Evolutionary conservation across 352 stramenopile species (phyloP).

Genomic region (Albugo laibachii): DNA sequence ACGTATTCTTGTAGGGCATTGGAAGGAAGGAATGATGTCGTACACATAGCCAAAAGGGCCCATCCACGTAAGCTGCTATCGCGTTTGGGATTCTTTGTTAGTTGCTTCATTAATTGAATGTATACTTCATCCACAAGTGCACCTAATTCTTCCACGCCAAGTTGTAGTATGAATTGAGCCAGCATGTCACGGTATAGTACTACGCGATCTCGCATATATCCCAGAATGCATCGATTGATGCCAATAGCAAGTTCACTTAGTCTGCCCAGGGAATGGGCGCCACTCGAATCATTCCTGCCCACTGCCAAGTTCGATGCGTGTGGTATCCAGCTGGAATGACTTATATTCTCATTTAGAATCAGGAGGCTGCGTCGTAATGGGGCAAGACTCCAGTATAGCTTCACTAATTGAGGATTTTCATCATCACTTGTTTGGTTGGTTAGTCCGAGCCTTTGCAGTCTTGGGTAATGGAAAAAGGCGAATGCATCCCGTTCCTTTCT

Average conservation of each 20-base stretch:
- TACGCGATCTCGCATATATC: constrained; percentile 89
- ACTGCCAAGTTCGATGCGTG: too few species aligned
- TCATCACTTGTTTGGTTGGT: too few species aligned
- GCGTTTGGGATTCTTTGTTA: constrained; percentile 81
- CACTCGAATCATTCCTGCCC: too few species aligned
- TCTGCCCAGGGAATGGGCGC: too few species aligned
- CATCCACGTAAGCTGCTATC: constrained; percentile 82
- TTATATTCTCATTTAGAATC: too few species aligned
- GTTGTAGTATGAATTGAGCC: constrained; percentile 85
- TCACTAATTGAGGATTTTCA: too few species aligned
- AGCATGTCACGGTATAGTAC: constrained; percentile 88
- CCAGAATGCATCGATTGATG: constrained; percentile 85
- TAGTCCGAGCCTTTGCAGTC: too few species aligned
- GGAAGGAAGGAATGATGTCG: constrained; percentile 80
- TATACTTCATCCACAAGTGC: constrained; percentile 87
- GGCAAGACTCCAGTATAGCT: too few species aligned
- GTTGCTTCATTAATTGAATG: constrained; percentile 85
- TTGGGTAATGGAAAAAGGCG: too few species aligned
- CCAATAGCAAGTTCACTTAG: constrained; percentile 29
- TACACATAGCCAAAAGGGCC: constrained; percentile 87
- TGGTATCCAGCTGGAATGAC: too few species aligned
- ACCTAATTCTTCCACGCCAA: constrained; percentile 66
- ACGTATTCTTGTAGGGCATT: constrained; percentile 79
- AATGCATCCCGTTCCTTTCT: too few species aligned
- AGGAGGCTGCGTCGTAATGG: too few species aligned